A percentile compares a stretch with the other conserved stretches of the same genome.
phyloP scores from a whole-genome alignment of 2,329 filamentous ascomycete genomes.

The Penicillium griseofulvum region DNA sequence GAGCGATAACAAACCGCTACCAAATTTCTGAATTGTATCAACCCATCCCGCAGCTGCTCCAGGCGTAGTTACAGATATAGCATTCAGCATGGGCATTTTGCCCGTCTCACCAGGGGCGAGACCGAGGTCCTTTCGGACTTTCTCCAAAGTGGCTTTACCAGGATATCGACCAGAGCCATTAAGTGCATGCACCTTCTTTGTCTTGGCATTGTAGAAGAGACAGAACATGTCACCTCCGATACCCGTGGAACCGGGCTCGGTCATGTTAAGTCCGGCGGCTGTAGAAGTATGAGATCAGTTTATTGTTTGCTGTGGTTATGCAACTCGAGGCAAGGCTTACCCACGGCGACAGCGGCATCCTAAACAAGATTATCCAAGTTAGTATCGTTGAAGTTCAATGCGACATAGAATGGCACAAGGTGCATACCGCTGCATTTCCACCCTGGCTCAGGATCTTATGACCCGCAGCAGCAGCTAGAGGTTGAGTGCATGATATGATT shows the following conservation, averaged over 20 bases:
- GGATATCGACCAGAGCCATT: slow-evolving; percentile 91
- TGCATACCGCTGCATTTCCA: slow-evolving; percentile 84
- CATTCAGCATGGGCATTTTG: slow-evolving; percentile 70
- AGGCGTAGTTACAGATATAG: slow-evolving; percentile 81
- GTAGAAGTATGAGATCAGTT: slow-evolving; percentile 10
- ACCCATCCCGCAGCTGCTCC: slow-evolving; percentile 93
- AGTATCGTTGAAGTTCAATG: not conserved
- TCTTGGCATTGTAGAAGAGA: slow-evolving; percentile 82
- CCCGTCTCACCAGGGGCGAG: slow-evolving; percentile 56
- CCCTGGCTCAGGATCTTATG: slow-evolving; percentile 80
- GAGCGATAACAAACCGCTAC: slow-evolving; percentile 77
- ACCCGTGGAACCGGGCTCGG: slow-evolving; percentile 87
- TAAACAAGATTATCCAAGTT: slow-evolving; percentile 34
- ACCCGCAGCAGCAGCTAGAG: slow-evolving; percentile 83
- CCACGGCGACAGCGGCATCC: slow-evolving; percentile 95
- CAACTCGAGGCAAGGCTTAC: slow-evolving; percentile 47
- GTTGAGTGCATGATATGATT: slow-evolving; percentile 87
- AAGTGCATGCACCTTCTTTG: slow-evolving; percentile 76
- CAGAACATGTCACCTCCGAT: slow-evolving; percentile 98
- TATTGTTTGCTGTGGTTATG: not conserved
- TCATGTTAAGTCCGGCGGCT: slow-evolving; percentile 91
- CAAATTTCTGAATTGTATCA: slow-evolving; percentile 82
- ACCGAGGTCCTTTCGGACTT: slow-evolving; percentile 67
- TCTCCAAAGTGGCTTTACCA: slow-evolving; percentile 65
- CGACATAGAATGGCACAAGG: not conserved